A percentile compares a stretch with the other conserved stretches of the same genome.
These are phyloP conservation scores for Acer saccharum DNA, from an alignment of 345 rosid genomes.

Conservation along the genomic window DNA sequence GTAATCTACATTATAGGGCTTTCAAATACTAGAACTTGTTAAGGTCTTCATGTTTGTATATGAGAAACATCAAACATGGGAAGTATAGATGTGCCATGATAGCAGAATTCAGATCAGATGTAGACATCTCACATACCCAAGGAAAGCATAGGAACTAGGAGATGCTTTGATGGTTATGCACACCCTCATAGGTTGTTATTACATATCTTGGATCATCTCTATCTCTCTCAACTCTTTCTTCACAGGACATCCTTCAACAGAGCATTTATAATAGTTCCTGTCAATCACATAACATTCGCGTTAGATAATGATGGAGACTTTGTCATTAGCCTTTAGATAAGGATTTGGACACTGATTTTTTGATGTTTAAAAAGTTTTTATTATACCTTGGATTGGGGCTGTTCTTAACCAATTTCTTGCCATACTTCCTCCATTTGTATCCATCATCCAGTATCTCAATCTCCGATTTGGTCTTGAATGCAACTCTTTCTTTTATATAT, in stretches of 20 bases:
- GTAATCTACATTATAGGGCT: slow-evolving; percentile 1
- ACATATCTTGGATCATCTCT: slow-evolving; percentile 69
- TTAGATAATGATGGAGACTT: neutral
- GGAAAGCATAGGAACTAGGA: slow-evolving; percentile 14
- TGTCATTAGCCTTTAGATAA: neutral
- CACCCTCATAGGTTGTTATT: slow-evolving; percentile 82
- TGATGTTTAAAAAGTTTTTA: slow-evolving; percentile 2
- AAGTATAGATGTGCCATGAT: neutral
- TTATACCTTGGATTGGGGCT: slow-evolving; percentile 87
- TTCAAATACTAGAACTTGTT: neutral
- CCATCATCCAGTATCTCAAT: slow-evolving; percentile 90
- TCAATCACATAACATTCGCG: neutral
- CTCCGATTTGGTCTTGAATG: slow-evolving; percentile 79
- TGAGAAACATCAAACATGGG: neutral
- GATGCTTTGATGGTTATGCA: slow-evolving; percentile 62
- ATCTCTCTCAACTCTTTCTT: slow-evolving; percentile 95
- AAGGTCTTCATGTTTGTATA: neutral
- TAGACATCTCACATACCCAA: neutral
- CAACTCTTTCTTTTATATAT: slow-evolving; percentile 58
- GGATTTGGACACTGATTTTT: neutral
- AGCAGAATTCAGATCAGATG: neutral
- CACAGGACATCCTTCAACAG: slow-evolving; percentile 72
- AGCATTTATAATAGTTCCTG: slow-evolving; percentile 89
- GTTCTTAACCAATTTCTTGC: slow-evolving; percentile 96
- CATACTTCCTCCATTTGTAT: slow-evolving; percentile 94